Conservation (phyloP, 495 filamentous ascomycete genomes). For the Cercophora samala region DNA sequence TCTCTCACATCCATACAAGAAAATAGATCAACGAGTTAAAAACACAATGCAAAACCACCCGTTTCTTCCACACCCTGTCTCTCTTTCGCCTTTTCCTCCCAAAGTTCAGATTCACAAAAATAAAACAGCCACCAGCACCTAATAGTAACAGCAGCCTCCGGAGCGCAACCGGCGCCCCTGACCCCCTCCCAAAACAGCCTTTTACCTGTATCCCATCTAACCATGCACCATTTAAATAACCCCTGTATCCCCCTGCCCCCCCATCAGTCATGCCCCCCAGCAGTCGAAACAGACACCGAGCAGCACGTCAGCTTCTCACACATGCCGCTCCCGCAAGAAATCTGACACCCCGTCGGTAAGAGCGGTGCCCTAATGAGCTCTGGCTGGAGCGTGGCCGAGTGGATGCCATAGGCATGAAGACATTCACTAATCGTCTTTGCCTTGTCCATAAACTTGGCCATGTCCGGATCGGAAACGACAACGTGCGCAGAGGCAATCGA, state of each 20-base stretch:
- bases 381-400: constrained; percentile 87
- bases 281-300: constrained; percentile 1
- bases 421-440: constrained; percentile 73
- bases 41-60: too few species aligned
- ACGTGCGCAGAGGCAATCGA: constrained; percentile 83
- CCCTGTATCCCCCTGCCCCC: not conserved
- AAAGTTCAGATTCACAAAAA: too few species aligned
- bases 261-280: not conserved
- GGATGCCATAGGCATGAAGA: constrained; percentile 89
- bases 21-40: too few species aligned
- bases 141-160: too few species aligned
- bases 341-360: constrained; percentile 22
- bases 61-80: too few species aligned
- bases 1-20: too few species aligned
- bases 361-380: constrained; percentile 47
- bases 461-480: constrained; percentile 59
- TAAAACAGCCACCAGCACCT: too few species aligned
- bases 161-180: too few species aligned
- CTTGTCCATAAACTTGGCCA: constrained; percentile 72
- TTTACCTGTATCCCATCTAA: not conserved
- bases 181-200: too few species aligned
- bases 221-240: not conserved
- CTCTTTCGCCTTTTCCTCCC: too few species aligned
- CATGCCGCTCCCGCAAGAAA: constrained; percentile 26
- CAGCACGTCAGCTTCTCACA: constrained; percentile 32